Base-by-base conservation (phyloP, 1,284 basidiomycete species). In the Vanrija sp. region DNA sequence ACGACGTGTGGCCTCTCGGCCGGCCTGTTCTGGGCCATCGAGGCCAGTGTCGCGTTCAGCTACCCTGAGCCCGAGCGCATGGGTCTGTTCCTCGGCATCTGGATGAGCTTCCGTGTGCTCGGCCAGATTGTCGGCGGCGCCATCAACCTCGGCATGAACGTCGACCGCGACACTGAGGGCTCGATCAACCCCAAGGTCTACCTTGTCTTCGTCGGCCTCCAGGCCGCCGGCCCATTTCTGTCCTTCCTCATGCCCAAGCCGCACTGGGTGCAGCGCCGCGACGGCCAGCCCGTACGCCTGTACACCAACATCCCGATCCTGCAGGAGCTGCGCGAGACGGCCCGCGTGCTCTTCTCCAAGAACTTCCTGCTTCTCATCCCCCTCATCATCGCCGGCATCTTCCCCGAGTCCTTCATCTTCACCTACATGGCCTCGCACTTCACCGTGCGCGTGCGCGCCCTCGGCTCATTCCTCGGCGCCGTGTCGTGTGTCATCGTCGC, bases 51-150 rank as follows among this genome's bases (percentile, higher is more conserved):
- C 25, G 65, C 65, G 39, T 65, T 67, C 31, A 59, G 63, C 1
- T 70, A 69, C 53, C 67, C 69, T 16, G 56, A 54, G 22, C 61
- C 64, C 4, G 59, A 57, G 41, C 59, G 67, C 31, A 54, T 61
- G 49, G 69, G 66, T 15, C 57, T 60, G 27, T 70, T 64, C 55
- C 57, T 72, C 20, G 68, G 67, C 15, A 53, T 64, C 24, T 72
- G 70, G 70, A 55, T 63, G 27, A 58, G 61, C 23, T 64, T 64
- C 54, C 67, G 68, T 39, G 62, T 64, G 10, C 38, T 60, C n/a
- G 70, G 64, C 22, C 67, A 66, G n/a, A 64, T 67, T 22, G 61
- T 72, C 36, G 70, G 70, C 45, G 70, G 70, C 18, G 64, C 67
- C 19, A 68, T 72, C 55, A 67, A 62, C 47, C 56, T 72, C 23